phyloP scores from a whole-genome alignment of 2,329 filamentous ascomycete genomes.

The Hypoxylon sp. region DNA sequence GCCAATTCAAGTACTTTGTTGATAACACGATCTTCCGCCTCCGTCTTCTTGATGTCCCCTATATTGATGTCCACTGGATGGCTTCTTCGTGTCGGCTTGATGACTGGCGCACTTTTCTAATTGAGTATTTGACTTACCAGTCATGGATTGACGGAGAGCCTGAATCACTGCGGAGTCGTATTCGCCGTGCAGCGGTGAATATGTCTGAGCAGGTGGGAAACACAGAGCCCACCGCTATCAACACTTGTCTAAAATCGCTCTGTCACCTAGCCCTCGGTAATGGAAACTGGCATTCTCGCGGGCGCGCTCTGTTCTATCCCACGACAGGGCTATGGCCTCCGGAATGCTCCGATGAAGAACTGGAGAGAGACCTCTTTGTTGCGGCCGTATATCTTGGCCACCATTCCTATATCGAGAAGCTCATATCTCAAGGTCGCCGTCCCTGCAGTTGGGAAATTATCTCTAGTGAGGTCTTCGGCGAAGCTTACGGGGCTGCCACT shows the following conservation, averaged over 20 bases:
- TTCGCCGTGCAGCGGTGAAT: constrained; percentile 6
- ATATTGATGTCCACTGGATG: neutral
- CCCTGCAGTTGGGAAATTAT: neutral
- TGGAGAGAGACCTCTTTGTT: constrained; percentile 29
- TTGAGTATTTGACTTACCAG: constrained; percentile 17
- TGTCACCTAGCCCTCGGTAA: neutral
- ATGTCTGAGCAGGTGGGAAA: constrained; percentile 1
- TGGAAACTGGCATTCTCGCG: neutral
- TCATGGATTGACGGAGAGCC: constrained; percentile 3
- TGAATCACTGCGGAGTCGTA: neutral
- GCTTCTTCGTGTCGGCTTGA: neutral
- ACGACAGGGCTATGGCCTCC: neutral
- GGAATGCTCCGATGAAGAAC: neutral
- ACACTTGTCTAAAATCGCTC: constrained; percentile 1
- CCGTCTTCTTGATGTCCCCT: constrained; percentile 6
- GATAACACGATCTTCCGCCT: constrained; percentile 26
- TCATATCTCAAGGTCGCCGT: neutral
- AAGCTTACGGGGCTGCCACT: neutral
- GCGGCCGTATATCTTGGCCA: constrained; percentile 33
- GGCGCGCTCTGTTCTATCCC: neutral
- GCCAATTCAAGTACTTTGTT: constrained; percentile 22
- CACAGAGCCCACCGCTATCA: neutral
- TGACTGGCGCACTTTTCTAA: neutral
- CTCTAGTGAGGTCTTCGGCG: neutral
- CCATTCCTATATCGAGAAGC: constrained; percentile 12